Base-by-base conservation (phyloP, 2,329 filamentous ascomycete genomes). In the Dissoconium aciculare region DNA sequence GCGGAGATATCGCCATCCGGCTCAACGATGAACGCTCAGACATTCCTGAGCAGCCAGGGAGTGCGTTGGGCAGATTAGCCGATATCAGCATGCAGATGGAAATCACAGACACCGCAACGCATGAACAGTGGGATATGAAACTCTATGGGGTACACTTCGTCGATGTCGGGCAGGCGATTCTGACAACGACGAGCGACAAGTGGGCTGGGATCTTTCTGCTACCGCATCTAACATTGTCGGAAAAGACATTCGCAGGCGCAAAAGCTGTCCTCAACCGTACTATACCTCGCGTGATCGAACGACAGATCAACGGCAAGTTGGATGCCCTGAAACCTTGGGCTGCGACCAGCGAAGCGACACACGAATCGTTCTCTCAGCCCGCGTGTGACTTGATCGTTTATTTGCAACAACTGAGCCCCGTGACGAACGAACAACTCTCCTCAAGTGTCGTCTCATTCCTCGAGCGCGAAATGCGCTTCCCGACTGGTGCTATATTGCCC, bases 171-270 rank as follows among this genome's bases (percentile, higher is more conserved):
- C 70, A 74, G 10, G 71, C 89, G 29, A 60, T 95, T 19, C 60
- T 95, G 50, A 81, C 78, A 2, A 94, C 87, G 1, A 87, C 84
- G 28, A 94, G 84, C 54, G 80, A 93, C 50, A 94, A 92, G 60
- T 68, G 89, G 48, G 73, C 78, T n/a, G 85, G 89, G 26, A 76
- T 95, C 33, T 92, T 92, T 52, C 79, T 76, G 2, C 60, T 95
- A 27, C 85, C 89, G 15, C 84, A 95, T 54, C 67, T 98, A 30
- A 65, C 79, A 1, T 67, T 81, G 11, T 69, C 66, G 4, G 49
- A 59, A 13, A 57, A 62, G 33, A 58, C 62, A 2, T 76, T 70
- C 43, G 54, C 51, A 4, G 40, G 48, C 1, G 47, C 59, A 3
- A 55, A 55, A 29, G 60, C 61, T 30, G 59, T 92, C 11, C 62